phyloP scores from a whole-genome alignment of 2,329 filamentous ascomycete species.

The Beauveria varroae region DNA sequence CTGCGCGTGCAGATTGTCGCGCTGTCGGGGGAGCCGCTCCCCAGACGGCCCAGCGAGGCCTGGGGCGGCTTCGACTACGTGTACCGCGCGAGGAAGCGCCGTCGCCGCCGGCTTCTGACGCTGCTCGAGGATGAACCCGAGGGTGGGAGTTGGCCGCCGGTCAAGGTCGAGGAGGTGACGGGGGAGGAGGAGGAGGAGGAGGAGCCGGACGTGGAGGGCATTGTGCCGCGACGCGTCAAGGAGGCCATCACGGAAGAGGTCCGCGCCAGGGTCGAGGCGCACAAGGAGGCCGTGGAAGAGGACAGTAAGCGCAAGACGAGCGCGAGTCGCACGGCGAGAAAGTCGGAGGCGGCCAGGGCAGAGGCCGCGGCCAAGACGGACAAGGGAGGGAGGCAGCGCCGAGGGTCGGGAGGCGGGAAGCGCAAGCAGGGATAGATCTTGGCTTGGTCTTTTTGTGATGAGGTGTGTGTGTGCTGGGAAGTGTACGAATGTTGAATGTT shows the following conservation, averaged over 20 bases:
- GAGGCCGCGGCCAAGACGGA: neutral
- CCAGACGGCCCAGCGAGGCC: neutral
- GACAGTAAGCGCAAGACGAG: neutral
- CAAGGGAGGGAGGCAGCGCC: no score
- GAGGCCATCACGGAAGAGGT: conserved; percentile 1
- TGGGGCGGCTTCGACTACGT: conserved; percentile 4
- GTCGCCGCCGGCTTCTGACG: no score
- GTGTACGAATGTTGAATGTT: no score
- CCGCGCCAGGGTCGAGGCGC: neutral
- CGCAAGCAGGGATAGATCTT: no score
- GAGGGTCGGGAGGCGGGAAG: no score
- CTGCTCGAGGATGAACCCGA: no score
- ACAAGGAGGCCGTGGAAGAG: neutral
- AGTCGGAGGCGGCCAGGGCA: neutral
- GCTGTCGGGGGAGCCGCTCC: conserved; percentile 17
- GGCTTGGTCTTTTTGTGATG: no score
- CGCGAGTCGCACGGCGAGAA: neutral
- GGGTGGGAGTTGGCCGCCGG: no score
- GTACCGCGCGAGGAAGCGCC: neutral
- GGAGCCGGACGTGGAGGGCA: neutral
- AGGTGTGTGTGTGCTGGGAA: no score
- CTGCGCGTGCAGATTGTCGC: conserved; percentile 20
- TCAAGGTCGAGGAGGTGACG: no score
- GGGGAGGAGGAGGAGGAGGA: neutral
- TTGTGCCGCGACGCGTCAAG: neutral